phyloP scores from a whole-genome alignment of 2,329 filamentous ascomycete species.

The Cryphonectria radicalis region DNA sequence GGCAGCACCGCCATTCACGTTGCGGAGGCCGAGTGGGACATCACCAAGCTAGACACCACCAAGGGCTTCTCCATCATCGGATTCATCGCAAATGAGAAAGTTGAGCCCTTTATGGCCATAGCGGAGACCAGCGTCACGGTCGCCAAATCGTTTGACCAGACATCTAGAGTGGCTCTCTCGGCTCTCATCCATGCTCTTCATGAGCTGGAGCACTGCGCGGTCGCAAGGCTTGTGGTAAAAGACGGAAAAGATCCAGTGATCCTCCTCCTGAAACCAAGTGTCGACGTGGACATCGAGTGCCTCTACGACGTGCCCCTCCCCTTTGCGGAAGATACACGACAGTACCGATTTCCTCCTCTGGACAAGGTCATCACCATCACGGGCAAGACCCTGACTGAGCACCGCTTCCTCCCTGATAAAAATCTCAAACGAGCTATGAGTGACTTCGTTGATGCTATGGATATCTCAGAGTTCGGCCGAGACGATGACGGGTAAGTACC shows the following conservation, averaged over 20 bases:
- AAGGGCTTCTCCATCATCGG: constrained; percentile 82
- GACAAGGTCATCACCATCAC: constrained; percentile 88
- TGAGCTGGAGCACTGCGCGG: constrained; percentile 82
- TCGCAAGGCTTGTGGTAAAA: constrained; percentile 84
- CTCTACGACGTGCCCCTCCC: constrained; percentile 89
- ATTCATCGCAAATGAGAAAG: constrained; percentile 77
- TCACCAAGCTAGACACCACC: constrained; percentile 82
- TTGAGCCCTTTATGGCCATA: constrained; percentile 84
- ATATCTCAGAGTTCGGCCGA: constrained; percentile 70
- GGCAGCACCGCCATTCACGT: constrained; percentile 91
- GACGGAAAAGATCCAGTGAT: constrained; percentile 79
- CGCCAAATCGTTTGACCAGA: constrained; percentile 76
- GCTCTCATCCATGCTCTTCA: constrained; percentile 87
- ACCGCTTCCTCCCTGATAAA: constrained; percentile 79
- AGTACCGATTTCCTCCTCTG: constrained; percentile 89
- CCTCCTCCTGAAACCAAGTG: constrained; percentile 77
- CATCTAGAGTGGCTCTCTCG: constrained; percentile 81
- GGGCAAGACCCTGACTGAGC: constrained; percentile 77
- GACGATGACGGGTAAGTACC: constrained; percentile 73
- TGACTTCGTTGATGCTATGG: constrained; percentile 92
- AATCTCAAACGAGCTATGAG: constrained; percentile 82
- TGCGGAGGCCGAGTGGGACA: constrained; percentile 80
- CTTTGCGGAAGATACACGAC: constrained; percentile 88
- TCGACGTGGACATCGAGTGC: constrained; percentile 81
- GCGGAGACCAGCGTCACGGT: constrained; percentile 80